These are phyloP conservation scores for Ustilago xerochloae DNA, from an alignment of 1,284 basidiomycete species.

Conservation along the genomic window DNA sequence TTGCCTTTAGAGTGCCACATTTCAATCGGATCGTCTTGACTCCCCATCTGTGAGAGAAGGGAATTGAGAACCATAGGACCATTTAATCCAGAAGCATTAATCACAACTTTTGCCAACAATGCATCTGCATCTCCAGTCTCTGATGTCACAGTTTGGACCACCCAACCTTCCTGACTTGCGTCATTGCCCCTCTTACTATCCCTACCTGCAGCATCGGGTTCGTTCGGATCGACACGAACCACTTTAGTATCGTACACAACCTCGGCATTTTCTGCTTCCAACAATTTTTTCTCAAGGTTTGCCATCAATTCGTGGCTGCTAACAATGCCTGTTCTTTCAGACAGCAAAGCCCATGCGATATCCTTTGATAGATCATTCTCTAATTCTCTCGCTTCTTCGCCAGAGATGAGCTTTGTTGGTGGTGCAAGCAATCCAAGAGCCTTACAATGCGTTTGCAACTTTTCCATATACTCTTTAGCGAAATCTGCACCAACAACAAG, in stretches of 20 bases:
- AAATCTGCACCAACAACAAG: conserved; percentile 65
- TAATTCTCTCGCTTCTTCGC: conserved; percentile 78
- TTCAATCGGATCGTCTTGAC: conserved; percentile 32
- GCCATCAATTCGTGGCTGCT: conserved; percentile 84
- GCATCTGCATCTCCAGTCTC: conserved; percentile 72
- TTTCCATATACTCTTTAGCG: conserved; percentile 48
- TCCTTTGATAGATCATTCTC: conserved; percentile 83
- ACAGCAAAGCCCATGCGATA: conserved; percentile 81
- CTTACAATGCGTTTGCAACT: conserved; percentile 47
- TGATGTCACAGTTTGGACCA: conserved; percentile 71
- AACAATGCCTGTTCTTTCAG: conserved; percentile 89
- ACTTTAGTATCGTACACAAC: conserved; percentile 84
- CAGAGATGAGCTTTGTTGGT: conserved; percentile 75
- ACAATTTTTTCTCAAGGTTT: conserved; percentile 81
- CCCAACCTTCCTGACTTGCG: conserved; percentile 70
- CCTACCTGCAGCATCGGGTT: conserved; percentile 13
- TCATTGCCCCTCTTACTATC: conserved; percentile 50
- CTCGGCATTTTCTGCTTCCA: conserved; percentile 77
- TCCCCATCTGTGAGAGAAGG: conserved; percentile 30
- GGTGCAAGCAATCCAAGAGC: conserved; percentile 67
- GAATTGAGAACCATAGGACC: conserved; percentile 62
- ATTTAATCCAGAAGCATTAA: conserved; percentile 89
- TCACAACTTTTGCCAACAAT: conserved; percentile 83
- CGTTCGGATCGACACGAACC: conserved; percentile 83
- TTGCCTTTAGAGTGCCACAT: conserved; percentile 66